Evolutionary conservation across 2,329 filamentous ascomycete species (phyloP), one percentile per base, ranked within the genome.

Genomic region (Fusarium metavorans): DNA sequence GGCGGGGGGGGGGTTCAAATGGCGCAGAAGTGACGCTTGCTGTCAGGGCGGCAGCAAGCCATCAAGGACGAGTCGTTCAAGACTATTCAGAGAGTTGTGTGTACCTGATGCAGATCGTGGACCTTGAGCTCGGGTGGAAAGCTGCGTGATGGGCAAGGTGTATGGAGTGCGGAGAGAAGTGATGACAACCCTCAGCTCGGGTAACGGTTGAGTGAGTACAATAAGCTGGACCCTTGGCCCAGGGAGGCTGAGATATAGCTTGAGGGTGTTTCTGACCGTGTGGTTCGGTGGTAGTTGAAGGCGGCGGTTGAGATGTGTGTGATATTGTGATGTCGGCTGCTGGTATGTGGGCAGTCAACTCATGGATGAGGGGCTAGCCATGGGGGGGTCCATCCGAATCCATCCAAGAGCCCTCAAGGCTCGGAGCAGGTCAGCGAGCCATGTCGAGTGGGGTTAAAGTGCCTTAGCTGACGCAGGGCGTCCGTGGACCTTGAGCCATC

Each of bases 291-390:
- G 60, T 50, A 60, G 57, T 57, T 54, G 57, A 56, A 67, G 67
- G 58, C 66, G 68, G 68, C 62, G 72, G 67, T 65, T 75, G 67
- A 72, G 62, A 71, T 62, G 76, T 78, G 76, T 78, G 72, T 70
- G 62, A 77, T 57, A 37, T 57, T 37, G 50, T 54, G 50, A 32
- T 78, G 69, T 67, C 61, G 70, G 64, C 64, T 73, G 73, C 66
- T 69, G 65, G 66, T 73, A 77, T 75, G 74, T 73, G 74, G 74
- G 72, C 72, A 76, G 67, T 77, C 59, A 77, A 77, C 68, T 77
- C 76, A 77, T 75, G 68, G 64, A 70, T 75, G 76, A 78, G 76
- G 76, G 76, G 76, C 76, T 76, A 65, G 63, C 39, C 60, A 74
- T 73, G 73, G 67, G 65, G 65, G 70, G 73, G 71, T 64, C 72